Conservation (phyloP, 192 early-diverging fungal genomes). For the Coemansia aciculifera region DNA sequence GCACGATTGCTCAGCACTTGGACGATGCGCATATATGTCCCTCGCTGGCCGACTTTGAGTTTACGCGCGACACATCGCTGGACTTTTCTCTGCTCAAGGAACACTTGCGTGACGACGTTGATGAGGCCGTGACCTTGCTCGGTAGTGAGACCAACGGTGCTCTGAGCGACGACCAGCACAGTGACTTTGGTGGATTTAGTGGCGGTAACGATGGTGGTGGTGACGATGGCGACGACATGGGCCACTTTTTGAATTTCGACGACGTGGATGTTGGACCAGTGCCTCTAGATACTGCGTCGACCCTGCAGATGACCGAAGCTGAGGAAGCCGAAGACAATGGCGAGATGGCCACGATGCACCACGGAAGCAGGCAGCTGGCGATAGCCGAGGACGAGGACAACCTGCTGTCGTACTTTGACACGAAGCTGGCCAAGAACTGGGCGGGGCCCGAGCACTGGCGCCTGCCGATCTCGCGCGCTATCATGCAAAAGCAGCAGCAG, state of each 20-base stretch:
- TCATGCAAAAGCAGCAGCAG: constrained; percentile 43
- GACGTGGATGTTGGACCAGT: constrained; percentile 44
- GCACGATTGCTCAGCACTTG: constrained; percentile 30
- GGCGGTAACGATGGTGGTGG: constrained; percentile 20
- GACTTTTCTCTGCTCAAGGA: constrained; percentile 62
- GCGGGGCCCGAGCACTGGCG: constrained; percentile 95
- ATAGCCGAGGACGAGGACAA: constrained; percentile 60
- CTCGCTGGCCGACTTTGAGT: constrained; percentile 67
- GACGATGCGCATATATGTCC: constrained; percentile 65
- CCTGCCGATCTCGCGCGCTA: constrained; percentile 54
- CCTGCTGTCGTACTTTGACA: constrained; percentile 87
- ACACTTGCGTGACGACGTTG: constrained; percentile 52
- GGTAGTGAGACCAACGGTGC: constrained; percentile 21
- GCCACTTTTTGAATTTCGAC: constrained; percentile 48
- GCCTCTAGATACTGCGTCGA: constrained; percentile 39
- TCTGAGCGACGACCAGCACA: constrained; percentile 20
- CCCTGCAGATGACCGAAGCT: constrained; percentile 35
- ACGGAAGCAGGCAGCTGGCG: constrained; percentile 27
- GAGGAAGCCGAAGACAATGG: constrained; percentile 31
- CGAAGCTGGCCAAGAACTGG: constrained; percentile 78
- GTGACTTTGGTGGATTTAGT: constrained; percentile 15
- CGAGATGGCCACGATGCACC: constrained; percentile 9
- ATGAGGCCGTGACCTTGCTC: constrained; percentile 12
- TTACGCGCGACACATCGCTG: constrained; percentile 61
- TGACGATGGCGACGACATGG: constrained; percentile 47